Evolutionary conservation across 1,139 yeast genomes (phyloP), one percentile per base, ranked within the genome.

Genomic region (Taphrina wiesneri): DNA sequence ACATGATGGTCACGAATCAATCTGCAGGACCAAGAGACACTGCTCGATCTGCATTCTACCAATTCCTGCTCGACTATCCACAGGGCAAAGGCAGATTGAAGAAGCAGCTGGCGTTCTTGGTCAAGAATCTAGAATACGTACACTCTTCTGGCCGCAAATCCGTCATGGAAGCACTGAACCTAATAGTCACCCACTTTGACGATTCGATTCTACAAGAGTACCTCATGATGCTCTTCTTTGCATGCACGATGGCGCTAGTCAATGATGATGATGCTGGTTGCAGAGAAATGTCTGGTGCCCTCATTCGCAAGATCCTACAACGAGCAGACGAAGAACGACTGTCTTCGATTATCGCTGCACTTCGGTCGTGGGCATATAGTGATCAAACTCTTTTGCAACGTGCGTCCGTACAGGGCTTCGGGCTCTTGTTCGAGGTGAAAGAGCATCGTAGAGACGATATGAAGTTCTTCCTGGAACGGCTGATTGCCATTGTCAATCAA

Each of bases 61-160:
- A 87, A 73, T 95, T 93, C 73, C 78, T 93, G 73, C 88, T 92
- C 87, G 97, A 91, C 73, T 93, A 90, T 73, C 98, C 96, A 72
- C 98, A 93, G 77, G 92, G 98, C 36, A 83, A 86, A 73, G 92
- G 95, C 4, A 84, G 91, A 70, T 77, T 93, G 64, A 95, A 89
- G 71, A 89, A 87, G 72, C 96, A 90, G 72, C 86, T 92, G 76
- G 86, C 87, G 70, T 86, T 87, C 73, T 80, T 93, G 76, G 88
- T 92, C n/a, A 85, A 85, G 70, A 93, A 95, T 74, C 79, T 95
- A 73, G 82, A 86, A 30, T 95, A 95, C 74, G 93, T 96, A 15
- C 86, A 96, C 3, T 87, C 87, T 69, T 83, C 85, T 54, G 99
- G 99, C 63, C 83, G 98, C 66, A 87, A 88, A 72, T 90, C 97